Evolutionary conservation across 2,329 filamentous ascomycete species (phyloP).

Genomic region (Penicillium nordicum): DNA sequence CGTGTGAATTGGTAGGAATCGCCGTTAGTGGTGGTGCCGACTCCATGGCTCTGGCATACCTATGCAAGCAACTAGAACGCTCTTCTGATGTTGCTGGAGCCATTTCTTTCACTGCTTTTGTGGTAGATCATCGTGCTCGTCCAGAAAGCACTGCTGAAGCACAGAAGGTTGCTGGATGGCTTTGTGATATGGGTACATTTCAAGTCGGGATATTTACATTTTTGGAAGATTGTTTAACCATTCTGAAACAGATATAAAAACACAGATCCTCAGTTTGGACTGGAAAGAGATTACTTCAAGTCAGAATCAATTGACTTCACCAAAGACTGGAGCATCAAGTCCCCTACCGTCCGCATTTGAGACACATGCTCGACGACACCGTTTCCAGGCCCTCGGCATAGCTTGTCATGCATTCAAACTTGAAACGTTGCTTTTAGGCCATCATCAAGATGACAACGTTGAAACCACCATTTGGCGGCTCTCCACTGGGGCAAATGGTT

Average conservation of each 20-base stretch:
- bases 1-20: conserved; percentile 53
- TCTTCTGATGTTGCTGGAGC: conserved; percentile 17
- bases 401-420: conserved; percentile 55
- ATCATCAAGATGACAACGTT: conserved; percentile 86
- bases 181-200: conserved; percentile 44
- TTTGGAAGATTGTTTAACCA: neutral
- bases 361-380: conserved; percentile 66
- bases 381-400: conserved; percentile 68
- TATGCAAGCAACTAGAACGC: conserved; percentile 57
- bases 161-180: conserved; percentile 46
- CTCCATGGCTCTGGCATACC: conserved; percentile 88
- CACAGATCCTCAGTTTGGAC: conserved; percentile 43
- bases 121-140: conserved; percentile 62
- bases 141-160: conserved; percentile 55
- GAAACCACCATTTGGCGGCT: conserved; percentile 85
- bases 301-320: neutral
- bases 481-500: conserved; percentile 61
- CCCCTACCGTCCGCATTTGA: conserved; percentile 65
- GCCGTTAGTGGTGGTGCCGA: conserved; percentile 92
- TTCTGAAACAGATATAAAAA: conserved; percentile 28
- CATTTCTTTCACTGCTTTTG: conserved; percentile 51
- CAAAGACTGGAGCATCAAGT: conserved; percentile 23
- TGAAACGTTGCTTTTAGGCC: conserved; percentile 68
- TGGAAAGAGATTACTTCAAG: conserved; percentile 45
- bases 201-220: neutral